These are phyloP conservation scores for Epichloe glyceriae DNA, from an alignment of 2,329 filamentous ascomycete genomes.

Conservation along the genomic window DNA sequence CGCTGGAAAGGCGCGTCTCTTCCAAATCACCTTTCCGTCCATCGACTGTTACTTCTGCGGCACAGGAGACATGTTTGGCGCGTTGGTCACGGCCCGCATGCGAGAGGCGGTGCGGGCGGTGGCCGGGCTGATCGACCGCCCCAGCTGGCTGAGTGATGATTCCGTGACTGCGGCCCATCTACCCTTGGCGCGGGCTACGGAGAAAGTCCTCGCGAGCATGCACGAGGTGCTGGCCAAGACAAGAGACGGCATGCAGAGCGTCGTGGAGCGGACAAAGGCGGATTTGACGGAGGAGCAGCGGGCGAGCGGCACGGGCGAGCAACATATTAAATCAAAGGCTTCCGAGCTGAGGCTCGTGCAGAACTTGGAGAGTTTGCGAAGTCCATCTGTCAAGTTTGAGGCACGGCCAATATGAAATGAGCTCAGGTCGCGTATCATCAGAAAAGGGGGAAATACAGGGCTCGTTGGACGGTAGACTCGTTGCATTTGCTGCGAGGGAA, in stretches of 20 bases:
- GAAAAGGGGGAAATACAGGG: too few species aligned
- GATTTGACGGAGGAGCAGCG: slow-evolving; percentile 31
- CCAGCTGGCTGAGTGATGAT: slow-evolving; percentile 69
- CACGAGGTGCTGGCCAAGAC: slow-evolving; percentile 66
- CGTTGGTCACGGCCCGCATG: slow-evolving; percentile 74
- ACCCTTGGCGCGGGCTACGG: slow-evolving; percentile 69
- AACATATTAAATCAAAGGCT: slow-evolving; percentile 66
- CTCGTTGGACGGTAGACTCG: too few species aligned
- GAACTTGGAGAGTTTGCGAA: slow-evolving; percentile 54
- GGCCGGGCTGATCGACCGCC: slow-evolving; percentile 33
- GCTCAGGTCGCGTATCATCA: too few species aligned
- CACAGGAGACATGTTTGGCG: slow-evolving; percentile 97
- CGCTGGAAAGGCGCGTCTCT: slow-evolving; percentile 59
- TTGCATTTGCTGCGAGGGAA: too few species aligned
- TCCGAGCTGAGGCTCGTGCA: slow-evolving; percentile 76
- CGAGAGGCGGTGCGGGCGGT: slow-evolving; percentile 58
- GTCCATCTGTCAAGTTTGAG: slow-evolving; percentile 51
- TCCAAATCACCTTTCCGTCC: slow-evolving; percentile 74
- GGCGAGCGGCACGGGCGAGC: slow-evolving; percentile 40
- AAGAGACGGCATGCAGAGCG: slow-evolving; percentile 45
- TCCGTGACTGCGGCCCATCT: slow-evolving; percentile 54
- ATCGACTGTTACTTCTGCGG: slow-evolving; percentile 93
- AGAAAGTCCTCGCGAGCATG: slow-evolving; percentile 88
- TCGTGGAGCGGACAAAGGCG: slow-evolving; percentile 31
- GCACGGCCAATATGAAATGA: slow-evolving; percentile 34